Conservation (phyloP, 2,329 filamentous ascomycete species). For the Eutypella sp. region DNA sequence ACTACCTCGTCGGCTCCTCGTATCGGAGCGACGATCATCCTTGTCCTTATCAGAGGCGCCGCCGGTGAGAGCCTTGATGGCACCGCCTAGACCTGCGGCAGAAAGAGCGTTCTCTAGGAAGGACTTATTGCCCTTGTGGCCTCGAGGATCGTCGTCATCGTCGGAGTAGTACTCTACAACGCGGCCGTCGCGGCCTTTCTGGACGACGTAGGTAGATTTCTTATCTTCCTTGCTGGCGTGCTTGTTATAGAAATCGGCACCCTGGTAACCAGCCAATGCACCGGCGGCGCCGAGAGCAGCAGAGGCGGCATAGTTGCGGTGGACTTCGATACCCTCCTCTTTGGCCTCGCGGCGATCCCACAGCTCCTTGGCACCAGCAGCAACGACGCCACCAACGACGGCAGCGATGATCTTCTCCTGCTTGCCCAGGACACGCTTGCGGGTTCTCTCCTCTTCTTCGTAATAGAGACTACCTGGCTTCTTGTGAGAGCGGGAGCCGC, state of each 20-base stretch:
- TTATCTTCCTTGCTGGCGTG: conserved; percentile 49
- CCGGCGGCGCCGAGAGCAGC: conserved; percentile 60
- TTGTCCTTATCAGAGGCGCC: conserved; percentile 40
- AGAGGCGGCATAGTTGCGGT: conserved; percentile 55
- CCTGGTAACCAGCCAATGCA: conserved; percentile 59
- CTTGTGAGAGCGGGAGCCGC: conserved; percentile 41
- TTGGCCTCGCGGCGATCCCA: conserved; percentile 58
- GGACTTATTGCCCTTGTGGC: conserved; percentile 58
- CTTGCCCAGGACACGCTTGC: conserved; percentile 51
- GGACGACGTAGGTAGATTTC: conserved; percentile 48
- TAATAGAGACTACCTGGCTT: conserved; percentile 45
- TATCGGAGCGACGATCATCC: conserved; percentile 32
- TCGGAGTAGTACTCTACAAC: conserved; percentile 52
- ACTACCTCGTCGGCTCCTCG: conserved; percentile 30
- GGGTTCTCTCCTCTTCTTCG: conserved; percentile 54
- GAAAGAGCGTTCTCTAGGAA: conserved; percentile 60
- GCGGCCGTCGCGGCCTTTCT: conserved; percentile 50
- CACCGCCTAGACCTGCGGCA: conserved; percentile 57
- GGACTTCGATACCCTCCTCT: conserved; percentile 41
- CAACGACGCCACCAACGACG: conserved; percentile 59
- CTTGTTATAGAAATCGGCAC: conserved; percentile 59
- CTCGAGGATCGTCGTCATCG: conserved; percentile 48
- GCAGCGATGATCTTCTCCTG: conserved; percentile 63
- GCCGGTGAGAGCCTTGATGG: conserved; percentile 55
- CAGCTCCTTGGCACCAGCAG: conserved; percentile 62